Evolutionary conservation across 2,329 filamentous ascomycete species (phyloP), one percentile per base, ranked within the genome.

Genomic region (Anthostomella pinea): DNA sequence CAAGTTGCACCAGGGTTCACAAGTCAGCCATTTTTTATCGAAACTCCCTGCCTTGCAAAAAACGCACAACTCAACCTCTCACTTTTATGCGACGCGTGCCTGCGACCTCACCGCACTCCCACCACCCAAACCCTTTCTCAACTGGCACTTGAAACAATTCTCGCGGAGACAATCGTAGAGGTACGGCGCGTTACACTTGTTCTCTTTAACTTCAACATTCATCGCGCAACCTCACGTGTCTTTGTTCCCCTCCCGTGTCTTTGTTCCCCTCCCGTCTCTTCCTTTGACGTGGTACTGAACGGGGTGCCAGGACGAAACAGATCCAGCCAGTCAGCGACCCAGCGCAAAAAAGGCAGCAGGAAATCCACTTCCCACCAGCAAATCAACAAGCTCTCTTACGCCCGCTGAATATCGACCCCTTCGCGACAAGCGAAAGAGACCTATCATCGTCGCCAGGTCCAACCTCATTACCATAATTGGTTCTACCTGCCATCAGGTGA

Each of bases 361-460:
- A 49, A 51, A 50, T 35, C 42, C 49, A 48, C 45, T 33, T 36
- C 39, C 35, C 46, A 41, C 46, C 58, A 65, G 62, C 72, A 75
- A 75, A 75, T 75, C 73, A 76, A 66, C 66, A 63, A 62, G 54
- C 62, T 62, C 59, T 57, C 57, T 62, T 56, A 53, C 60, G 53
- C 54, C 59, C 59, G 60, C 66, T 52, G 65, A 60, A 58, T 56
- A 54, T 53, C 51, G 55, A 50, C 53, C 55, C 53, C 56, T 58
- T 57, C 58, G 54, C 55, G 48, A 57, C 51, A 51, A 51, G 53
- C 49, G 35, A 51, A 53, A 68, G 56, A 67, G 56, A 60, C 72
- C 73, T 77, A 75, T 77, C 71, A 75, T 58, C 60, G 60, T 66
- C 63, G 55, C 56, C 54, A 70, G 54, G 63, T 51, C 62, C 58